Base-by-base conservation (phyloP, 495 filamentous ascomycete species). In the Trichoderma asperelloides region DNA sequence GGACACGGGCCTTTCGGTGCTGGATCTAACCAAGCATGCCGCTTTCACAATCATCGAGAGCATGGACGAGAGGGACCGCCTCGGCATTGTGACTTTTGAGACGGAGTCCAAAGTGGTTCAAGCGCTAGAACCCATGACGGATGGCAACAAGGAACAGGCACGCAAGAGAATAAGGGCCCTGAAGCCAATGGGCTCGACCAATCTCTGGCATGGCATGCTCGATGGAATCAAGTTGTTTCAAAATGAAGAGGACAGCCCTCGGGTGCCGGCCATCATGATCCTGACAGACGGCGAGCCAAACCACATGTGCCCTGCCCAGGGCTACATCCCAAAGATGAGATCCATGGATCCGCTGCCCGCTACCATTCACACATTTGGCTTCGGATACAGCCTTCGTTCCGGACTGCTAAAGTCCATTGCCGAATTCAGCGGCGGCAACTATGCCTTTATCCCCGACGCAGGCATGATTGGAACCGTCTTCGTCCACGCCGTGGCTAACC, bases 391-490 rank as follows among this genome's bases (percentile, higher is more conserved):
- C 0, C 70, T 82, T 3, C 39, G 68, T 23, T 80, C 79, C 0
- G 80, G 77, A 0, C 69, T 82, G 63, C 70, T 83, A 25, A 80
- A 81, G 67, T 78, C 78, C 11, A 77, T 83, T 47, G 74, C 79
- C 15, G 81, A 82, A 65, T 45, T 77, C 18, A 70, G 76, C 5
- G 72, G 74, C 0, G 80, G 80, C 7, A 80, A 77, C 73, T 83
- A 78, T 55, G 73, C 78, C 13, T 82, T 81, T 49, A 81, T 83
- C 25, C 78, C 79, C 0, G 80, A 83, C 62, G 78, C 78, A 0
- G 79, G 79, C 63, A 82, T 82, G 80, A 78, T 83, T 69, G 77
- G 78, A 13, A 80, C 79, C 33, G 77, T 79, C 3, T 82, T 82
- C 41, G 73, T 81, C 23, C 79, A 82, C 65, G 79, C 80, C 18